Evolutionary conservation across 306 rosid genomes (phyloP), one percentile per base, ranked within the genome.

Genomic region (Hippophae rhamnoides): DNA sequence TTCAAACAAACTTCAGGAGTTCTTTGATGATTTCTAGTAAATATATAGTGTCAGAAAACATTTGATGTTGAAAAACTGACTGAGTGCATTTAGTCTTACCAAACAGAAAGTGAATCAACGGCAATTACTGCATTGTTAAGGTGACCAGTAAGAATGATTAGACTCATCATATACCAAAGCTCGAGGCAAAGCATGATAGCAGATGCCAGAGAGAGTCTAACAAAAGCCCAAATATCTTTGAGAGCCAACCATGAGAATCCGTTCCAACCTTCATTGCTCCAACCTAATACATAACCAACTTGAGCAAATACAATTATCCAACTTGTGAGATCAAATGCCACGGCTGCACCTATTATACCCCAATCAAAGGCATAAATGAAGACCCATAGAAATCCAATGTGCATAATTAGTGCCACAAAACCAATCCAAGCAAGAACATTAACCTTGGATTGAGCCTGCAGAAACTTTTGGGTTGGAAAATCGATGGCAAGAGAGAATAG

Each of bases 131-230:
- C 92, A 59, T 87, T 81, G 55, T 71, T 72, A 59, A 90, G 96
- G 69, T 81, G 84, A 7, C 96, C 96, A 25, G 92, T 79, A 58
- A 85, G 82, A 71, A 90, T 69, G 13, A 79, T 76, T 25, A 87
- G 59, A 46, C 92, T 83, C 92, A 81, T 82, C 79, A 81, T 61
- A 66, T 87, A 90, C 98, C 98, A 87, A 63, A 90, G 1, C 78
- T 90, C 96, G 43, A 90, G 90, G 74, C 96, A 87, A 71, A 87
- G 89, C 98, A 87, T 90, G 3, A 90, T 76, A 56, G 98, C 96
- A 0, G 98, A 90, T n/a, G 87, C 94, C 47, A 90, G 58, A 5
- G 95, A 90, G n/a, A 90, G 95, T 76, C 78, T 73, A 45, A 85
- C 79, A 70, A 90, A 87, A 23, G 83, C 81, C 96, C 96, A 87